Evolutionary conservation across 192 early-diverging fungal species (phyloP), one percentile per base, ranked within the genome.

Genomic region (Coemansia nantahalensis): DNA sequence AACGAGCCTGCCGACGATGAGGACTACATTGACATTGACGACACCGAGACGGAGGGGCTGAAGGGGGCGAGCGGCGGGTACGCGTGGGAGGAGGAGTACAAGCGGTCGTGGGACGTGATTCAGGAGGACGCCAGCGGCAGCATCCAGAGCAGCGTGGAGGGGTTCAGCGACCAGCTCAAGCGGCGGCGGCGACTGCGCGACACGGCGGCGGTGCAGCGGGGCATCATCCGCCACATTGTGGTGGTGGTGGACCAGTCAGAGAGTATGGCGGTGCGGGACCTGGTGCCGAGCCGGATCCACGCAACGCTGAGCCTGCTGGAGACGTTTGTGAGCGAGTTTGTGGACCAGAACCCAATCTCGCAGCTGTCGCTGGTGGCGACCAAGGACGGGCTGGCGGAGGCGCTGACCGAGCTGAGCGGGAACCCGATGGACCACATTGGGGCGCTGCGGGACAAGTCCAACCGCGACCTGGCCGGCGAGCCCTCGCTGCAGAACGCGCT

Each of bases 21-120:
- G 23, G 70, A 65, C 41, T 66, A 66, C 39, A 67, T 74, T 23
- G 70, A 74, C 44, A 74, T 74, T 21, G 70, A 74, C 47, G 70
- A 74, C 37, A 66, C 70, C 0, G 70, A 55, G 2, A 59, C 70
- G 0, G 63, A 66, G 33, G 70, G 63, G 0, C 51, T 74, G 33
- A 74, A 74, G 48, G 70, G 70, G 1, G 70, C 70, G 0, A 63
- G 66, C 19, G 70, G 70, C 41, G 90, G 89, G 10, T 93, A 95
- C 56, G 67, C 88, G 32, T 98, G 95, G 95, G 92, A 96, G 68
- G 89, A 88, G 60, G 92, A 93, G 54, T 98, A 96, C 81, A 94
- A 95, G 67, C 84, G 94, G 15, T 87, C 84, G 52, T 98, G 95
- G 95, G 95, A 98, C 62, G 86, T 86, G 11, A 80, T 94, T 26